Percentiles rank a stretch among this genome's conserved stretches.
These are phyloP conservation scores for Solanum medicagineum DNA, from an alignment of 257 asterid species.

Conservation along the genomic window DNA sequence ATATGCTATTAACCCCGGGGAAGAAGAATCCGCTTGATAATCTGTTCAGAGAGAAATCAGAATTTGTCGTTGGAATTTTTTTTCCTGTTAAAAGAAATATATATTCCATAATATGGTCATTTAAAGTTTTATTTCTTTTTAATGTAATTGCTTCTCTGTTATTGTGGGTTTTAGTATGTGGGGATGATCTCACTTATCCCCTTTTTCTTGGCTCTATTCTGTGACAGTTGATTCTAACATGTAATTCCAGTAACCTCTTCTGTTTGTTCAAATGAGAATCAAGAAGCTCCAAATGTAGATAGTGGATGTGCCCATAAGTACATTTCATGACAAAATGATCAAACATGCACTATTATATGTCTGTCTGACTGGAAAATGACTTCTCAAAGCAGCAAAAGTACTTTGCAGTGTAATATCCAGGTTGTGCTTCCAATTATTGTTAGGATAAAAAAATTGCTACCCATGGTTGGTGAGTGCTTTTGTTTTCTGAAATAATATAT, in stretches of 20 bases:
- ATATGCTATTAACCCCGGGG: conserved; percentile 12
- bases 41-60: conserved; percentile 4
- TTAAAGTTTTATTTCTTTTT: background rate
- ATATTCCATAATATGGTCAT: background rate
- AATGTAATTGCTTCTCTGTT: conserved; percentile 18
- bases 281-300: background rate
- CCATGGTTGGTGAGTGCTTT: background rate
- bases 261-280: background rate
- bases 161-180: background rate
- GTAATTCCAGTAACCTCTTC: background rate
- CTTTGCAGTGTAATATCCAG: background rate
- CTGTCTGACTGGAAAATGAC: background rate
- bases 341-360: background rate
- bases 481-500: background rate
- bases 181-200: background rate
- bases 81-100: background rate
- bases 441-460: background rate
- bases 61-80: conserved; percentile 3
- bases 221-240: background rate
- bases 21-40: conserved; percentile 23
- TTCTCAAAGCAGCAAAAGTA: background rate
- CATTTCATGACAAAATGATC: background rate
- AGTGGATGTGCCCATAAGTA: background rate
- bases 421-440: background rate
- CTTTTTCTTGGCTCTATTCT: background rate